These are phyloP conservation scores for Alternaria ventricosa DNA, from an alignment of 2,329 filamentous ascomycete species.

Conservation along the genomic window DNA sequence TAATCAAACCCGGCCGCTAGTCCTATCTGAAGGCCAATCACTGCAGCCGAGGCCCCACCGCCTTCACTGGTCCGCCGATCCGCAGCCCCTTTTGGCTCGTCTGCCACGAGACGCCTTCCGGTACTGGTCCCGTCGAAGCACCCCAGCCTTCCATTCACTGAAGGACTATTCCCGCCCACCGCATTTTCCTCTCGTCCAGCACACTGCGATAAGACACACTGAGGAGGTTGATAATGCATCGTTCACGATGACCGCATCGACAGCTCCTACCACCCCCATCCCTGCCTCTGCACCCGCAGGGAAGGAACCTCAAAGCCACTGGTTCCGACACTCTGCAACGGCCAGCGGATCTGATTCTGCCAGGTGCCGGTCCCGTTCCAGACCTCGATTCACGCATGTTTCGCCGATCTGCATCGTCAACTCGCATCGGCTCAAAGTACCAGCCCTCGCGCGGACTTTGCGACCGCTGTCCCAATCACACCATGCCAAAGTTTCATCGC, in stretches of 20 bases:
- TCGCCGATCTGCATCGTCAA: constrained; percentile 18
- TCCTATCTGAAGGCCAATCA: constrained; percentile 14
- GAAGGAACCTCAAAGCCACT: neutral
- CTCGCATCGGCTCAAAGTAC: constrained; percentile 11
- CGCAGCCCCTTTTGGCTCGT: constrained; percentile 26
- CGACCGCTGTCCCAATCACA: constrained; percentile 4
- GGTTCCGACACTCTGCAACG: constrained; percentile 1
- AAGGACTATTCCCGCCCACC: neutral
- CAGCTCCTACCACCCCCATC: neutral
- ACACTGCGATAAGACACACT: neutral
- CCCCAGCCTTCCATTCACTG: neutral
- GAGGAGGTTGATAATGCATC: neutral
- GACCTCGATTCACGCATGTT: constrained; percentile 17
- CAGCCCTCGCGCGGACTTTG: constrained; percentile 1
- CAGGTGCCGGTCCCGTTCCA: constrained; percentile 17
- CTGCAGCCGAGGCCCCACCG: constrained; percentile 5
- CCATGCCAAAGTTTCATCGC: neutral
- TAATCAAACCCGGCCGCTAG: constrained; percentile 16
- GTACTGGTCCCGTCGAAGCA: neutral
- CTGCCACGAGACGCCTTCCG: constrained; percentile 24
- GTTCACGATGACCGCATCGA: neutral
- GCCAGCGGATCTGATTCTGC: constrained; percentile 15
- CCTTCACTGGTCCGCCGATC: constrained; percentile 23
- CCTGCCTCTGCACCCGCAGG: neutral
- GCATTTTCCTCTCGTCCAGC: neutral